Conservation (phyloP, 176 grass and related monocot species). For the Cymbopogon citratus region DNA sequence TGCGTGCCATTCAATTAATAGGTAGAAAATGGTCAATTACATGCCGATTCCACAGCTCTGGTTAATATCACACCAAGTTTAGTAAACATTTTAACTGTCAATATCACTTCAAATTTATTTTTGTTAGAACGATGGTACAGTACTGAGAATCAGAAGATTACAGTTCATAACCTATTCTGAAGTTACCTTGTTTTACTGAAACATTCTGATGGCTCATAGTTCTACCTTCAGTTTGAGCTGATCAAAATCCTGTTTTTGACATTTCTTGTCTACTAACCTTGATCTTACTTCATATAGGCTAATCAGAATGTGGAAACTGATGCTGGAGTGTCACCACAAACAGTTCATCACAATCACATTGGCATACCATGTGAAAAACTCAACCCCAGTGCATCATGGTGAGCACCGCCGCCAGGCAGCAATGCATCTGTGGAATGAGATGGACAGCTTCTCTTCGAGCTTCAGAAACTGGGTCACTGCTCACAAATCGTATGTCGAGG, state of each 20-base stretch:
- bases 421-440: slow-evolving; percentile 52
- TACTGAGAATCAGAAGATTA: background rate
- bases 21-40: background rate
- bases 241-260: background rate
- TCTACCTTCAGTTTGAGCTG: background rate
- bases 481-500: slow-evolving; percentile 48
- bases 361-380: slow-evolving; percentile 70
- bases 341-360: slow-evolving; percentile 96
- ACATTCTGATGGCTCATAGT: slow-evolving; percentile 6
- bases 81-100: background rate
- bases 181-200: slow-evolving; percentile 5
- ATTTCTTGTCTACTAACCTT: background rate
- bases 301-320: slow-evolving; percentile 93
- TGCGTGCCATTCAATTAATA: background rate
- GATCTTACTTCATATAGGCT: slow-evolving; percentile 41
- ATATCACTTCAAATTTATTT: background rate
- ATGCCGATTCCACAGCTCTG: background rate
- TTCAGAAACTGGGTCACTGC: slow-evolving; percentile 62
- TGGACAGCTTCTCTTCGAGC: slow-evolving; percentile 57
- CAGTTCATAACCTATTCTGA: background rate
- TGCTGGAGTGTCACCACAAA: slow-evolving; percentile 93
- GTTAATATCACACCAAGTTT: background rate
- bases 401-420: slow-evolving; percentile 48
- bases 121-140: slow-evolving; percentile 3
- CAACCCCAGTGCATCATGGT: slow-evolving; percentile 21